These are phyloP conservation scores for Penicillium brevicompactum DNA, from an alignment of 2,329 filamentous ascomycete species.

Conservation along the genomic window DNA sequence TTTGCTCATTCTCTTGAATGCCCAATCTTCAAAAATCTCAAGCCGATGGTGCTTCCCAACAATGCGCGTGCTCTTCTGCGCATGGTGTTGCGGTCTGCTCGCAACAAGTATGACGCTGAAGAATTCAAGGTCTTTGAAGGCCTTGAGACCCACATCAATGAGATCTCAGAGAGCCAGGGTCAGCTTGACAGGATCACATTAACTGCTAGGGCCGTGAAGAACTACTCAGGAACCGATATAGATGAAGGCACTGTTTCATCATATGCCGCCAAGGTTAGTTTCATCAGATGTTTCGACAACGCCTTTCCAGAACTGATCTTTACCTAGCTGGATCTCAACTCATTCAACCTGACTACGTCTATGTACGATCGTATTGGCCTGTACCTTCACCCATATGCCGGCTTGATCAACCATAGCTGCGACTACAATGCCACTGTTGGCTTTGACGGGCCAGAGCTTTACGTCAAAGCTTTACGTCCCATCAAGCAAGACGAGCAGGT, in stretches of 20 bases:
- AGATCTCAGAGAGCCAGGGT: constrained; percentile 46
- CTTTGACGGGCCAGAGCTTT: constrained; percentile 56
- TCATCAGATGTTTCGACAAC: too few species aligned
- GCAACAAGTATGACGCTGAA: constrained; percentile 38
- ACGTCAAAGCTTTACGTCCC: constrained; percentile 54
- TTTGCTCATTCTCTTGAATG: constrained; percentile 63
- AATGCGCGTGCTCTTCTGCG: constrained; percentile 59
- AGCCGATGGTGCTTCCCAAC: constrained; percentile 54
- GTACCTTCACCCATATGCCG: constrained; percentile 58
- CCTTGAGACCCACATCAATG: constrained; percentile 53
- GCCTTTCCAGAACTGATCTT: background rate
- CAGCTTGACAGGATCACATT: constrained; percentile 54
- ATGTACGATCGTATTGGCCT: constrained; percentile 61
- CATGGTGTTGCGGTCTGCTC: constrained; percentile 48
- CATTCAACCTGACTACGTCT: constrained; percentile 58
- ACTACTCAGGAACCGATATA: constrained; percentile 53
- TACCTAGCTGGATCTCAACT: constrained; percentile 58
- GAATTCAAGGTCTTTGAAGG: constrained; percentile 47
- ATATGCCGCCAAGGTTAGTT: constrained; percentile 50
- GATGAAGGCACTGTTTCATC: constrained; percentile 44
- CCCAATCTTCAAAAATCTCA: constrained; percentile 50
- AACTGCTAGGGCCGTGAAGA: constrained; percentile 56
- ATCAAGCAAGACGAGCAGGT: constrained; percentile 61
- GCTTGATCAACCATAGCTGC: constrained; percentile 64
- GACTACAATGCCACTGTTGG: constrained; percentile 60